Percentiles rank a stretch among this genome's conserved stretches.
These are phyloP conservation scores for Tuber microsphaerosporum DNA, from an alignment of 495 filamentous ascomycete genomes.

Conservation along the genomic window DNA sequence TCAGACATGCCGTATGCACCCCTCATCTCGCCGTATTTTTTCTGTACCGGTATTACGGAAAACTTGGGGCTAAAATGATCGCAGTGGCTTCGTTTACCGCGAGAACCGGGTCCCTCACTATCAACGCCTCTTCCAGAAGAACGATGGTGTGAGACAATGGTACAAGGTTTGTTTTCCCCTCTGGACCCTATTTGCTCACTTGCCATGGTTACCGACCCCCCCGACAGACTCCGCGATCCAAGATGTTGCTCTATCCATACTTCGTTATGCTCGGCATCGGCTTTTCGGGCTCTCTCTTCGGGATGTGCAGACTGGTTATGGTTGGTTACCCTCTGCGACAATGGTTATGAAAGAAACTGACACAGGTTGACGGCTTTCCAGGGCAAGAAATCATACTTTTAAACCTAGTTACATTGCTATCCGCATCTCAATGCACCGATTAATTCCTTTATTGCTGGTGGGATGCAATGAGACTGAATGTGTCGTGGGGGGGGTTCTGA, in stretches of 20 bases:
- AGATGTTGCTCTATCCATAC: conserved; percentile 60
- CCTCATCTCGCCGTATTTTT: conserved; percentile 22
- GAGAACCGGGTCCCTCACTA: conserved; percentile 65
- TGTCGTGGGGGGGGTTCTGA: background rate
- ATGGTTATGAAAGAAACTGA: conserved; percentile 6
- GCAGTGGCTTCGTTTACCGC: conserved; percentile 53
- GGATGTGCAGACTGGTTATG: conserved; percentile 53
- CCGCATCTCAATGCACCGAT: background rate
- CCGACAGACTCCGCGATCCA: conserved; percentile 52
- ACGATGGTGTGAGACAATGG: conserved; percentile 56
- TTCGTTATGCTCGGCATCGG: conserved; percentile 52
- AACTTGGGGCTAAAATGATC: background rate
- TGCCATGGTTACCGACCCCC: background rate
- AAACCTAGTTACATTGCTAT: background rate
- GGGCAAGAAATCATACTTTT: conserved; percentile 41
- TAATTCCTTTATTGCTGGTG: background rate
- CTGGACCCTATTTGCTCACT: background rate
- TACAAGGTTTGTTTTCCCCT: conserved; percentile 49
- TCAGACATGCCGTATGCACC: conserved; percentile 47
- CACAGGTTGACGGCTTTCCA: conserved; percentile 12
- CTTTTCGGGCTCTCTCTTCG: conserved; percentile 46
- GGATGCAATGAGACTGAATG: background rate
- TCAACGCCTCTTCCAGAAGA: conserved; percentile 55
- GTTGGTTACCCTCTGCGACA: conserved; percentile 43
- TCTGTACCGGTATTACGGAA: background rate